Evolutionary conservation across 2,329 filamentous ascomycete genomes (phyloP).

Genomic region (Fusarium irregulare): DNA sequence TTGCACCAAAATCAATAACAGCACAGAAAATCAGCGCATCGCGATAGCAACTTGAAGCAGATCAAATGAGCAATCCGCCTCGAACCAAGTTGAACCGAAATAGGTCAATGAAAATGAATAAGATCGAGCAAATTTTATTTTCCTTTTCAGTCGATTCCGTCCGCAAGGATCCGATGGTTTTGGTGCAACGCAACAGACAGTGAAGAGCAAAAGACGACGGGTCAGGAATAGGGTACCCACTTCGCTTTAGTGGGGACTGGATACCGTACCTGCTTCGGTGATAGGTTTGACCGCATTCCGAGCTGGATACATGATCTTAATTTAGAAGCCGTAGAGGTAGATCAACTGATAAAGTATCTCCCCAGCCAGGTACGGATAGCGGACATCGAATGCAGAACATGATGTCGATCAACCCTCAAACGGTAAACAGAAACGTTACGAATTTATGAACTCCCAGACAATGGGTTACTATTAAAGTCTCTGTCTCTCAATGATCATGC

Average conservation of each 20-base stretch:
- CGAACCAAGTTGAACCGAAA: neutral
- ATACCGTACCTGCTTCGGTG: slow-evolving; percentile 34
- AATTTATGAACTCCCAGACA: neutral
- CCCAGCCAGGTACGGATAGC: neutral
- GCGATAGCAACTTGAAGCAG: slow-evolving; percentile 5
- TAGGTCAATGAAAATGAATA: neutral
- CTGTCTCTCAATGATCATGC: slow-evolving; percentile 17
- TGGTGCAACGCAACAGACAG: slow-evolving; percentile 27
- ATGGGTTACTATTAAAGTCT: neutral
- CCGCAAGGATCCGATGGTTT: slow-evolving; percentile 33
- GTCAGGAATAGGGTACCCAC: slow-evolving; percentile 5
- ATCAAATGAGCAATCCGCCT: neutral
- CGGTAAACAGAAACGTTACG: neutral
- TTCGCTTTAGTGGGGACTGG: neutral
- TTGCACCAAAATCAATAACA: slow-evolving; percentile 21
- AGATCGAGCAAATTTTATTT: neutral
- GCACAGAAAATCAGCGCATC: slow-evolving; percentile 9
- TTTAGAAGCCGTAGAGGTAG: neutral
- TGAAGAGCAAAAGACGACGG: slow-evolving; percentile 6
- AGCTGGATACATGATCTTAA: slow-evolving; percentile 1
- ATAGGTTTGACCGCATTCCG: slow-evolving; percentile 44
- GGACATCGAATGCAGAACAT: slow-evolving; percentile 15
- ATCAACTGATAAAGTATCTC: neutral
- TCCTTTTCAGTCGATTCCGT: slow-evolving; percentile 14
- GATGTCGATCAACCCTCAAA: slow-evolving; percentile 17